Evolutionary conservation across 1,139 yeast genomes (phyloP).

Genomic region (Suhomyces wounanorum): DNA sequence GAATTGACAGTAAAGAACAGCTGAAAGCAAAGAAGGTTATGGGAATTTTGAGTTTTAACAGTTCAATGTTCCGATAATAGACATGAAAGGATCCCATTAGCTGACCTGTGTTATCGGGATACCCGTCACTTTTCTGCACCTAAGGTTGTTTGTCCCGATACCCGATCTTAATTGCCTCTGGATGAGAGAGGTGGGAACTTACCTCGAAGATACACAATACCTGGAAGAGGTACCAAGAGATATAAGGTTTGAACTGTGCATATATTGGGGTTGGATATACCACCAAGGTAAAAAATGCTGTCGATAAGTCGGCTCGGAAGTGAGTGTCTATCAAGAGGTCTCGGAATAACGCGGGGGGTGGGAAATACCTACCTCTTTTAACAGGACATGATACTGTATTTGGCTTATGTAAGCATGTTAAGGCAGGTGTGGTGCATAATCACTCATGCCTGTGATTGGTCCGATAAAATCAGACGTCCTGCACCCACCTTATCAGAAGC

Average conservation of each 20-base stretch:
- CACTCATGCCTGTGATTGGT: slow-evolving; percentile 15
- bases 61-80: not conserved
- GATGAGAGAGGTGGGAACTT: not conserved
- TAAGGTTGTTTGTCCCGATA: not conserved
- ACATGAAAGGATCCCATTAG: not conserved
- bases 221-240: too few species aligned
- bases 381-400: not conserved
- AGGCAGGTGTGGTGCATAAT: slow-evolving; percentile 10
- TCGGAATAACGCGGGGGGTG: not conserved
- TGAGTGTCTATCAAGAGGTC: not conserved
- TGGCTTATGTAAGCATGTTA: not conserved
- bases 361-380: not conserved
- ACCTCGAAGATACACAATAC: too few species aligned
- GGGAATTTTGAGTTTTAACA: not conserved
- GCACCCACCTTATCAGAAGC: slow-evolving; percentile 9
- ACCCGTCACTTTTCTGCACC: not conserved
- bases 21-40: not conserved
- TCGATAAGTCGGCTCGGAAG: not conserved
- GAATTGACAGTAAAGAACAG: not conserved
- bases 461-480: slow-evolving; percentile 11
- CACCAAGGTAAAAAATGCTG: not conserved
- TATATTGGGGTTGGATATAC: not conserved
- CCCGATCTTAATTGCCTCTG: not conserved
- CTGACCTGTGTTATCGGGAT: not conserved
- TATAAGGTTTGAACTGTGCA: not conserved